Conservation (phyloP, 768 basidiomycete species). For the Serendipita vermifera region DNA sequence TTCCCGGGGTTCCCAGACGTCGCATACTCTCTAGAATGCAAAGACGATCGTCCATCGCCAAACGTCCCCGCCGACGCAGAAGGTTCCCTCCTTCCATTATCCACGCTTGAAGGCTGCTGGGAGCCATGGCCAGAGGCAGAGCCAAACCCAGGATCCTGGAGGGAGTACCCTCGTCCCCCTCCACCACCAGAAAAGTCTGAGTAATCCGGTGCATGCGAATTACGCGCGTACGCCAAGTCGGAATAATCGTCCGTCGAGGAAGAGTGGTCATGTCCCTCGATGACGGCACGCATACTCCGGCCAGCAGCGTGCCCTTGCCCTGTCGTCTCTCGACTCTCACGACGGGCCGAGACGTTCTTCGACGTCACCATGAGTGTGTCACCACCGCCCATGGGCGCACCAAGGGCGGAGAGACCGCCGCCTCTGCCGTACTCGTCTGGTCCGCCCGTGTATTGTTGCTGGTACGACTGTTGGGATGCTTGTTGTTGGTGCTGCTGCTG, state of each 20-base stretch:
- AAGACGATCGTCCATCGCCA: background rate
- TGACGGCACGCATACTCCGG: background rate
- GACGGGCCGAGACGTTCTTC: background rate
- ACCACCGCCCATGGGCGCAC: conserved; percentile 1
- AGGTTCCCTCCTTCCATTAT: background rate
- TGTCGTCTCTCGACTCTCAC: background rate
- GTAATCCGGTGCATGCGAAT: background rate
- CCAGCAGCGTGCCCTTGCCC: conserved; percentile 4
- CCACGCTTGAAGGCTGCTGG: background rate
- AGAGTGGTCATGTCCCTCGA: background rate
- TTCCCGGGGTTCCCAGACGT: background rate
- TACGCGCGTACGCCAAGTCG: background rate
- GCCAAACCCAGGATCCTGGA: background rate
- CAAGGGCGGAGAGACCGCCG: background rate
- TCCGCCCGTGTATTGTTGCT: background rate
- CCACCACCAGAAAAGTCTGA: background rate
- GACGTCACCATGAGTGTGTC: background rate
- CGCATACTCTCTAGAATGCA: conserved; percentile 4
- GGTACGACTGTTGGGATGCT: background rate
- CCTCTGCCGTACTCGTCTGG: background rate
- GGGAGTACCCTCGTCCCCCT: background rate
- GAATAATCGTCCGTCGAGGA: too few relatives aligned
- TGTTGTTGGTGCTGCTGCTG: background rate
- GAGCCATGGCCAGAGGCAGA: background rate
- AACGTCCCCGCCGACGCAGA: background rate